A percentile compares a stretch with the other conserved stretches of the same genome.
Evolutionary conservation across 2,329 filamentous ascomycete genomes (phyloP).

Genomic region (Purpureocillium takamizusanense): DNA sequence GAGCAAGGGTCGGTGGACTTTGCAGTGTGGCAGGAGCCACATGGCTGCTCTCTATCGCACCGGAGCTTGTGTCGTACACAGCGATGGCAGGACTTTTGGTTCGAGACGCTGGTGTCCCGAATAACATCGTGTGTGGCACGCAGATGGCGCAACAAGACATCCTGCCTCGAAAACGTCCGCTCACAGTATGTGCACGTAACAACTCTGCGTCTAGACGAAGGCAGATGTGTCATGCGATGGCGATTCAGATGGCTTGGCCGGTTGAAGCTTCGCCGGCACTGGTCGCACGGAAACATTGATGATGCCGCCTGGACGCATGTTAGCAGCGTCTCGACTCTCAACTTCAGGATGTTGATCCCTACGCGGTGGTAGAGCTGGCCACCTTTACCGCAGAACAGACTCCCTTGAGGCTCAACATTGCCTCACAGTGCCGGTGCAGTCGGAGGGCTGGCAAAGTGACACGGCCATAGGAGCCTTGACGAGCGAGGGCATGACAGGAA

Average conservation of each 20-base stretch:
- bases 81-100: conserved; percentile 16
- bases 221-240: conserved; percentile 17
- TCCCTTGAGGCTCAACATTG: neutral
- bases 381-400: neutral
- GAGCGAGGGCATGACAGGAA: too few species aligned
- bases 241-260: conserved; percentile 17
- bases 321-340: too few species aligned
- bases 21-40: conserved; percentile 10
- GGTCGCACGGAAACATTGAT: conserved; percentile 8
- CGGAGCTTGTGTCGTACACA: conserved; percentile 17
- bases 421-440: neutral
- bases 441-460: too few species aligned
- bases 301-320: too few species aligned
- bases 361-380: too few species aligned
- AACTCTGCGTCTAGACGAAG: conserved; percentile 9
- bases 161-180: conserved; percentile 13
- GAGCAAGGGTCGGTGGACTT: conserved; percentile 3
- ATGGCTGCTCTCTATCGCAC: conserved; percentile 15
- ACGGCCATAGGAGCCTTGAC: too few species aligned
- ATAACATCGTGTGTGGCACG: conserved; percentile 13
- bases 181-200: conserved; percentile 13
- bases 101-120: conserved; percentile 6
- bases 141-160: conserved; percentile 18
- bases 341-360: too few species aligned
- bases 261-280: conserved; percentile 13